Percentiles rank a stretch among this genome's conserved stretches.
Evolutionary conservation across 441 rosid genomes (phyloP).

Genomic region (Oxalis stricta): DNA sequence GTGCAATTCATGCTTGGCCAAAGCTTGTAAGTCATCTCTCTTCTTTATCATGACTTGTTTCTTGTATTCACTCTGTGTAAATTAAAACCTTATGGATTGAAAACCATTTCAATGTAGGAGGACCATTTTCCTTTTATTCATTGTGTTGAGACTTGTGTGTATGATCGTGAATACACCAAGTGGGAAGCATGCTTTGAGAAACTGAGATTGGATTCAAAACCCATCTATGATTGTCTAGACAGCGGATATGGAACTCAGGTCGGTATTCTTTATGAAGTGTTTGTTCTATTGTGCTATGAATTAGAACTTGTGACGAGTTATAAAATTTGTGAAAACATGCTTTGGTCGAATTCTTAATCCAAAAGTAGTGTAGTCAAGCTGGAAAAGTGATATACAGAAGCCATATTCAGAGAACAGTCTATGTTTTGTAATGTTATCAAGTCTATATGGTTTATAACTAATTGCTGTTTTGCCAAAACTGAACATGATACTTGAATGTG

Average conservation of each 20-base stretch:
- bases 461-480: too few species aligned
- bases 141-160: conserved; percentile 58
- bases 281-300: not conserved
- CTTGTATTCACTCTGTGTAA: too few species aligned
- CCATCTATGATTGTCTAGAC: conserved; percentile 41
- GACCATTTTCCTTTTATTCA: conserved; percentile 70
- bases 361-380: not conserved
- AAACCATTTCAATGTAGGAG: conserved; percentile 44
- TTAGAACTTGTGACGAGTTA: too few species aligned
- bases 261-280: conserved; percentile 2
- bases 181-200: conserved; percentile 72
- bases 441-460: too few species aligned
- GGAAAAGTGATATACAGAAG: not conserved
- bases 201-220: conserved; percentile 41
- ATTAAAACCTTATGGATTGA: too few species aligned
- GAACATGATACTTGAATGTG: too few species aligned
- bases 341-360: not conserved
- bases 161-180: conserved; percentile 25
- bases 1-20: conserved; percentile 73
- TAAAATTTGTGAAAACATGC: not conserved
- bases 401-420: not conserved
- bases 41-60: too few species aligned
- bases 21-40: conserved; percentile 37
- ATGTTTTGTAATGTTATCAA: too few species aligned
- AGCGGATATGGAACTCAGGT: conserved; percentile 60